These are phyloP conservation scores for Physcomitrellopsis africana DNA, from an alignment of 225 moss, liverwort and hornwort species.

Conservation along the genomic window DNA sequence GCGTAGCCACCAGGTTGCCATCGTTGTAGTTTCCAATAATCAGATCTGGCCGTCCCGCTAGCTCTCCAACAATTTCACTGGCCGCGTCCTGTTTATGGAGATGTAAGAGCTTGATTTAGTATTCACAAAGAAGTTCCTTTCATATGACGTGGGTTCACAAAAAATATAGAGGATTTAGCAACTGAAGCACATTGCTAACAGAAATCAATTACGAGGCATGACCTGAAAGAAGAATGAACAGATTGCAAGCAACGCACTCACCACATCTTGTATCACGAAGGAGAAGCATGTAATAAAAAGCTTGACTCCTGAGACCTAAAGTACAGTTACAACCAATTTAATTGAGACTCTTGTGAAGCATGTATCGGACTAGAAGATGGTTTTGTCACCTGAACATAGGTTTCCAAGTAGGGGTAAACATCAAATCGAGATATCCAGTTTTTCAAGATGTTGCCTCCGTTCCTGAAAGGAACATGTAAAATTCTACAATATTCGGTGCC, in stretches of 20 bases:
- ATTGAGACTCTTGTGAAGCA: not conserved
- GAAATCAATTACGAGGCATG: too few relatives aligned
- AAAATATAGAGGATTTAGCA: not conserved
- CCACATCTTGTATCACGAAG: not conserved
- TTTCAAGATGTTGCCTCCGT: constrained; percentile 49
- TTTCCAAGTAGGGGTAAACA: constrained; percentile 80
- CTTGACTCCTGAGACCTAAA: too few relatives aligned
- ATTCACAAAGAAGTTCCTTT: not conserved
- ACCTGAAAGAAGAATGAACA: not conserved
- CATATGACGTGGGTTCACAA: not conserved
- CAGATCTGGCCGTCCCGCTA: constrained; percentile 66
- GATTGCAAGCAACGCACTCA: not conserved
- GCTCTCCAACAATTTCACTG: constrained; percentile 50
- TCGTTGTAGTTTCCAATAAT: constrained; percentile 83
- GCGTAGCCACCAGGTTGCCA: constrained; percentile 73
- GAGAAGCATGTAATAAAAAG: too few relatives aligned
- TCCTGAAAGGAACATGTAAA: constrained; percentile 71
- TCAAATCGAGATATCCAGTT: constrained; percentile 88
- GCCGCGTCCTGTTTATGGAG: constrained; percentile 53
- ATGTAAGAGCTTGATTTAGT: not conserved
- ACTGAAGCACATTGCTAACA: not conserved
- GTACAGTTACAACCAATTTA: not conserved
- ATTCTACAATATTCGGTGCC: constrained; percentile 59
- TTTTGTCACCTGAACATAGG: constrained; percentile 59
- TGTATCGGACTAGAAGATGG: not conserved